Evolutionary conservation across 1,284 basidiomycete species (phyloP).

Genomic region (Ganoderma resinaceum): DNA sequence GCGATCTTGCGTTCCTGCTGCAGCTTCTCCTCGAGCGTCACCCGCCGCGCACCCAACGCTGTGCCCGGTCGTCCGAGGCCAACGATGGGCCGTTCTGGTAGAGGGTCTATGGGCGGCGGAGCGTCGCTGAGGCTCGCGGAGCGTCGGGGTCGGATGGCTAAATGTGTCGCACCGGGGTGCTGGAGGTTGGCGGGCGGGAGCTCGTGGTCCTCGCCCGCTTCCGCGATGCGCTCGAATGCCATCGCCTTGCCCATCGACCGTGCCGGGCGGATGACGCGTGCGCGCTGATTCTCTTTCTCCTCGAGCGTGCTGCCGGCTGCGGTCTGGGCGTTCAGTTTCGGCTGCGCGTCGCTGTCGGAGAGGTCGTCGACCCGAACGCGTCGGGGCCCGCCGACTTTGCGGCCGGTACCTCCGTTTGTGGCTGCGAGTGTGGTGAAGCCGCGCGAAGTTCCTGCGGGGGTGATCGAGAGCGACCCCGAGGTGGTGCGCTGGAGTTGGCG

Average conservation of each 20-base stretch:
- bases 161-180: not conserved
- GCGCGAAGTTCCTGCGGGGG: slow-evolving; percentile 41
- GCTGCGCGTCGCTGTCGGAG: slow-evolving; percentile 41
- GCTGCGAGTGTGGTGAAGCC: slow-evolving; percentile 31
- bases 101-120: slow-evolving; percentile 46
- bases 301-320: slow-evolving; percentile 20
- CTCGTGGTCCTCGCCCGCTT: slow-evolving; percentile 26
- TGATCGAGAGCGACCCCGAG: slow-evolving; percentile 54
- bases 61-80: slow-evolving; percentile 55
- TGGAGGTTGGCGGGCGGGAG: not conserved
- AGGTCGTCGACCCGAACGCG: slow-evolving; percentile 51
- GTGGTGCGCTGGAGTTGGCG: slow-evolving; percentile 67
- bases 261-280: slow-evolving; percentile 21
- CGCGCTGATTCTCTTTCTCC: slow-evolving; percentile 47
- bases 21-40: slow-evolving; percentile 60
- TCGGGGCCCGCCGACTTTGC: slow-evolving; percentile 46
- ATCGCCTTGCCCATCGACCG: slow-evolving; percentile 26
- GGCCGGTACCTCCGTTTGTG: slow-evolving; percentile 44
- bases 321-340: slow-evolving; percentile 29
- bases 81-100: slow-evolving; percentile 28
- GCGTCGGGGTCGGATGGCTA: slow-evolving; percentile 55
- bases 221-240: slow-evolving; percentile 30
- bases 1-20: slow-evolving; percentile 51
- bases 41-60: slow-evolving; percentile 57
- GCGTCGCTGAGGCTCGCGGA: slow-evolving; percentile 69